These are phyloP conservation scores for Phytopythium kandeliae DNA, from an alignment of 352 stramenopile species.

Conservation along the genomic window DNA sequence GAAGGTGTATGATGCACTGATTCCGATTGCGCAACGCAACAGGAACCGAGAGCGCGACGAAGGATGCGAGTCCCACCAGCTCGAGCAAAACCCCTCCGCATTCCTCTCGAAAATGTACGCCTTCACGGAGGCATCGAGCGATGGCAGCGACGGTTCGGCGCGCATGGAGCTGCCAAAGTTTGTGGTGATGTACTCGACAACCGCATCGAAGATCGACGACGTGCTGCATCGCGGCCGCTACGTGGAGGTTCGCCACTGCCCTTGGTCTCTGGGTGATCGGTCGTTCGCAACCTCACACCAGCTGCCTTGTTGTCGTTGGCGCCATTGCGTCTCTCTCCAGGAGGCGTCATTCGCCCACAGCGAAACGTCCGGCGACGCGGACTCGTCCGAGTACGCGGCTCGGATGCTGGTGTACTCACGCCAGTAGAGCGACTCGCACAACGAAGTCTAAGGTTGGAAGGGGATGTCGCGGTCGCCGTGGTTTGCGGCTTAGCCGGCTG, in stretches of 20 bases:
- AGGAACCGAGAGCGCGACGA: slow-evolving; percentile 55
- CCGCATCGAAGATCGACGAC: slow-evolving; percentile 34
- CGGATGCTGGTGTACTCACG: slow-evolving; percentile 69
- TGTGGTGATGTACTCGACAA: slow-evolving; percentile 61
- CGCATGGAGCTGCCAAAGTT: slow-evolving; percentile 42
- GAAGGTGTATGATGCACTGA: slow-evolving; percentile 1
- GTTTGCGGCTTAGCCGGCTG: not conserved
- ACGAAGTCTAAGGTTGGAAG: not conserved
- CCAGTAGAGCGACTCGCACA: not conserved
- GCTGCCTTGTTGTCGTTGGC: not conserved
- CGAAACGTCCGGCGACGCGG: slow-evolving; percentile 62
- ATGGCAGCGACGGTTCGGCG: slow-evolving; percentile 11
- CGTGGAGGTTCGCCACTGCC: slow-evolving; percentile 24
- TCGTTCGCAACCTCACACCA: not conserved
- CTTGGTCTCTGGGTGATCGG: not conserved
- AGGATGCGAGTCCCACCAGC: slow-evolving; percentile 62
- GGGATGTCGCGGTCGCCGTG: not conserved
- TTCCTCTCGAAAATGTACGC: slow-evolving; percentile 56
- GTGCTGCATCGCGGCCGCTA: slow-evolving; percentile 44
- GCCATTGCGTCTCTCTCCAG: slow-evolving; percentile 12
- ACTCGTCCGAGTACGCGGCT: slow-evolving; percentile 45
- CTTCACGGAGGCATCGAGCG: slow-evolving; percentile 20
- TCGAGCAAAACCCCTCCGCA: slow-evolving; percentile 42
- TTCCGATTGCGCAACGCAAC: not conserved
- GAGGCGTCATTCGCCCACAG: slow-evolving; percentile 59